Conservation (phyloP, 202 grass and related monocot species). For the Setaria viridis region DNA sequence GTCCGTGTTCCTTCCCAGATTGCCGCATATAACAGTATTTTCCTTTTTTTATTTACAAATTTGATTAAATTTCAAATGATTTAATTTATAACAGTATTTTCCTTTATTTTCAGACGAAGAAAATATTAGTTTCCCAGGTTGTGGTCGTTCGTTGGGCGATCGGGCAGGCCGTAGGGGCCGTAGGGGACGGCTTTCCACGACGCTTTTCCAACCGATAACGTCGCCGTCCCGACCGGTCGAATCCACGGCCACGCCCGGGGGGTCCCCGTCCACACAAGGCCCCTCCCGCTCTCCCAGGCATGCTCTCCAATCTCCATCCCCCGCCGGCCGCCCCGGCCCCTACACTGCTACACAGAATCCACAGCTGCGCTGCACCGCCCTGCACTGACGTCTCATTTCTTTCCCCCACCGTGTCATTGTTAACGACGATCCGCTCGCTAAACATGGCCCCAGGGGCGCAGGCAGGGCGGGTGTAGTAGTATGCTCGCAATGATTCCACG, state of each 20-base stretch:
- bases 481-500: constrained; percentile 16
- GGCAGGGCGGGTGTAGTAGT: too few species aligned
- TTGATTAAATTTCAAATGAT: too few species aligned
- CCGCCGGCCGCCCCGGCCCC: not conserved
- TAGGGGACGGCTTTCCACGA: not conserved
- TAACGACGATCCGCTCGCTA: not conserved
- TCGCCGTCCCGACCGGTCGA: constrained; percentile 31
- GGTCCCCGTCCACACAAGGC: not conserved
- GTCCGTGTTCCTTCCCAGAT: too few species aligned
- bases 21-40: too few species aligned
- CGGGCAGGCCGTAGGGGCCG: not conserved
- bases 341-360: not conserved
- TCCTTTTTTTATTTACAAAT: too few species aligned
- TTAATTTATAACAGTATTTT: too few species aligned
- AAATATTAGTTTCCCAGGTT: too few species aligned
- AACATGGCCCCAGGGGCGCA: not conserved
- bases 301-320: not conserved
- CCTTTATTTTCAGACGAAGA: too few species aligned
- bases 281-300: not conserved
- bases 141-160: not conserved
- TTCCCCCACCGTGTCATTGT: not conserved
- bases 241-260: not conserved
- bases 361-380: not conserved
- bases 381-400: not conserved
- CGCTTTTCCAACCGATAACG: constrained; percentile 27